Base-by-base conservation (phyloP, 805 yeast species). In the Spathaspora passalidarum region DNA sequence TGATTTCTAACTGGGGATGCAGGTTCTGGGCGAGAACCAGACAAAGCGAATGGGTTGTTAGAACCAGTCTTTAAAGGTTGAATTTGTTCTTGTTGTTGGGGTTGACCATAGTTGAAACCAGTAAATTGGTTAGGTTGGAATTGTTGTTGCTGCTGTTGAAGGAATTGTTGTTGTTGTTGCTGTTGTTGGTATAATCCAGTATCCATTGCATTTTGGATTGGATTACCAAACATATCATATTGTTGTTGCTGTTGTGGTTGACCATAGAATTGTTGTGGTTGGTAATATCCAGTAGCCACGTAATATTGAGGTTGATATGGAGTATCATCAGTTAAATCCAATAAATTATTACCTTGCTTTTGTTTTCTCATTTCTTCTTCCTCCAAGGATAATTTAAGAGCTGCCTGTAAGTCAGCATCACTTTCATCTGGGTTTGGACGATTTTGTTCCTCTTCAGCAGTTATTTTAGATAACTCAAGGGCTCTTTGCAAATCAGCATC, bases 401-500 rank as follows among this genome's bases (percentile, higher is more conserved):
- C 95, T 38, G 81, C 78, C 48, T 79, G 78, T 42, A 87, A 70
- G 21, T 84, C 89, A 17, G 80, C 81, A 51, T 82, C 86, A 38
- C 70, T 76, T 16, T 51, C 50, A 25, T 62, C 68, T 40, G 63
- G 62, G 40, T 70, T 68, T 55, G 82, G 72, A 35, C 54, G 40
- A 32, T 43, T 48, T 50, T 81, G 86, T 54, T 90, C 97, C 50
- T 87, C 91, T 52, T 86, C 90, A 1, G 96, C 97, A 1, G 96
- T 88, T 55, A 75, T 63, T 57, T 80, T 79, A 43, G 95, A 85
- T 58, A 84, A 85, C 55, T 86, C 96, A 44, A 92, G 69, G 0
- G 96, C 97, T 40, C 76, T 75, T 63, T 81, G 84, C 53, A 92
- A 68, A 44, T 88, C 97, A 16, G 81, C 85, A 56, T 89, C 96